Evolutionary conservation across 164 flowering plant species (phyloP).

Genomic region (Dillenia suffruticosa): DNA sequence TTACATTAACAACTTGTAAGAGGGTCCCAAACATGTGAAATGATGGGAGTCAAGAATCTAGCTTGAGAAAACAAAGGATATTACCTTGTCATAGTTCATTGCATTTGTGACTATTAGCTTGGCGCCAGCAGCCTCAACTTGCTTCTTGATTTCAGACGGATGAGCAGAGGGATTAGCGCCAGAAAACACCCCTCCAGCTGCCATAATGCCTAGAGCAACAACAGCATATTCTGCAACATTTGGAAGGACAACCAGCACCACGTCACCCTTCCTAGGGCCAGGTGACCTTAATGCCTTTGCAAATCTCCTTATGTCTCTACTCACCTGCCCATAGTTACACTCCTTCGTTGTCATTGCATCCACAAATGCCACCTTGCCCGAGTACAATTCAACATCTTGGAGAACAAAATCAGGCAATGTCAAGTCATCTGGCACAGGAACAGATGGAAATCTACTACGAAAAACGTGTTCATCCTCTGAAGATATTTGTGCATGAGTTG

Average conservation of each 20-base stretch:
- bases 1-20: too few species aligned
- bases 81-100: conserved; percentile 66
- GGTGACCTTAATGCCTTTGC: conserved; percentile 75
- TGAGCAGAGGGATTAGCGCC: conserved; percentile 80
- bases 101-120: conserved; percentile 63
- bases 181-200: conserved; percentile 89
- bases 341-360: conserved; percentile 63
- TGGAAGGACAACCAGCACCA: conserved; percentile 83
- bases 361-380: conserved; percentile 83
- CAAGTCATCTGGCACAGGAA: conserved; percentile 60
- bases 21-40: too few species aligned
- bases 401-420: conserved; percentile 90
- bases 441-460: conserved; percentile 54
- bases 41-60: too few species aligned
- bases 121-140: conserved; percentile 73
- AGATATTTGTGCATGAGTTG: conserved; percentile 5
- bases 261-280: conserved; percentile 70
- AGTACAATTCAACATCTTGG: conserved; percentile 48
- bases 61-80: background rate
- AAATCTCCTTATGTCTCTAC: conserved; percentile 54
- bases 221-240: conserved; percentile 80
- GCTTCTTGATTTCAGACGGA: conserved; percentile 74
- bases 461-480: conserved; percentile 56
- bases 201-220: conserved; percentile 86
- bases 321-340: conserved; percentile 61